Percentiles rank a stretch among this genome's conserved stretches.
These are phyloP conservation scores for Penicillium psychrofluorescens DNA, from an alignment of 495 filamentous ascomycete genomes.

Conservation along the genomic window DNA sequence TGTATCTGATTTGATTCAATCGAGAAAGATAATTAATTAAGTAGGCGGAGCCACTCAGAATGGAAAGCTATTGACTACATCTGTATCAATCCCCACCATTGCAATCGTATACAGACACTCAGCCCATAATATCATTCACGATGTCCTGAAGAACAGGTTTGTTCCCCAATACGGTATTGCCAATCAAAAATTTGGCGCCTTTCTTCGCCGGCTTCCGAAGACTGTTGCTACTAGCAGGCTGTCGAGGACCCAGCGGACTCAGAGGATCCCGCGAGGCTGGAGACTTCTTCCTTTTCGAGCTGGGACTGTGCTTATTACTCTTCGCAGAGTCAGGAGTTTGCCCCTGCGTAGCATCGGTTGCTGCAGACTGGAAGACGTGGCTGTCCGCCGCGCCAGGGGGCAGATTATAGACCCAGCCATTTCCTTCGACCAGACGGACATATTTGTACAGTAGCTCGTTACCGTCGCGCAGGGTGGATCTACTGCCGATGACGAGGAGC, in stretches of 20 bases:
- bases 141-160: slow-evolving; percentile 47
- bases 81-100: too few relatives aligned
- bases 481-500: slow-evolving; percentile 77
- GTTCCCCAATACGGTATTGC: slow-evolving; percentile 28
- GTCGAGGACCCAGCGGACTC: slow-evolving; percentile 25
- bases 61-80: too few relatives aligned
- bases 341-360: slow-evolving; percentile 11
- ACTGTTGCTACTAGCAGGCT: slow-evolving; percentile 4
- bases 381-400: slow-evolving; percentile 51
- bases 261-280: slow-evolving; percentile 22
- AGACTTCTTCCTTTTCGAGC: slow-evolving; percentile 7
- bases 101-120: neutral
- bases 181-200: slow-evolving; percentile 29
- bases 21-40: too few relatives aligned
- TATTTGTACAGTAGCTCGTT: slow-evolving; percentile 73
- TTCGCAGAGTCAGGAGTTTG: slow-evolving; percentile 4
- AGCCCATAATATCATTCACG: slow-evolving; percentile 42
- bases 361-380: slow-evolving; percentile 54
- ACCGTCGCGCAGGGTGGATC: slow-evolving; percentile 59
- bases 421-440: slow-evolving; percentile 64
- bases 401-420: slow-evolving; percentile 70
- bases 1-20: too few relatives aligned
- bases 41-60: too few relatives aligned
- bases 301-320: slow-evolving; percentile 11
- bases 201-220: slow-evolving; percentile 31